Evolutionary conservation across 139 green algal genomes (phyloP), one percentile per base, ranked within the genome.

Genomic region (Micractinium sp.): DNA sequence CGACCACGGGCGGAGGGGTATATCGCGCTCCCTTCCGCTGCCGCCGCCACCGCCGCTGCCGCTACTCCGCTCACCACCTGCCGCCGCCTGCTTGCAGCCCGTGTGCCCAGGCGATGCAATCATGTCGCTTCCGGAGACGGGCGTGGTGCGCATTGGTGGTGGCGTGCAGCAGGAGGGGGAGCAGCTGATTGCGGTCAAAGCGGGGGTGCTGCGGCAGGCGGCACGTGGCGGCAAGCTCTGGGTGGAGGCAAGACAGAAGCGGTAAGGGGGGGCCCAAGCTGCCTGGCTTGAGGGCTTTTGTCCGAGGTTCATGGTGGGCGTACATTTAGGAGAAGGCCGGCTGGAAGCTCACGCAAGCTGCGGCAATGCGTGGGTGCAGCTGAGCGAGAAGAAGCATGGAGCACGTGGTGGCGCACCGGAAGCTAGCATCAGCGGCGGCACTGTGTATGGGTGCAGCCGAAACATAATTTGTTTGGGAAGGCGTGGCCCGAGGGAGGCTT

Each of bases 21-120:
- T 2, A 16, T 33, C 1, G 67, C 71, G 73, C 73, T 36, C 36
- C 76, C 3, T 39, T 35, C 78, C 78, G 78, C 39, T 18, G 20
- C 80, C 20, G 80, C 80, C n/a, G 53, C 53, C 53, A 20, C 80
- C 56, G n/a, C 16, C 14, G 25, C 53, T 33, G 4, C 13, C 80
- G 16, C 1, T 5, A 16, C 19, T 7, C 1, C 13, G 4, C 0
- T 56, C 22, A 12, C 53, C 31, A 2, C 23, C 20, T 61, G n/a
- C 18, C 53, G 39, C 23, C 53, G n/a, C 79, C 41, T 22, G 29
- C 12, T 3, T 22, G 38, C 93, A 96, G 94, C 91, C 94, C 5
- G 94, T 96, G 12, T 89, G 83, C 16, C 96, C 96, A n/a, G 96
- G 96, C 4, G 95, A 98, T 39, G 78, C 75, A 2, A 61, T 98